A percentile compares a stretch with the other conserved stretches of the same genome.
Evolutionary conservation across 768 basidiomycete species (phyloP).

Genomic region (Tulasnella sp.): DNA sequence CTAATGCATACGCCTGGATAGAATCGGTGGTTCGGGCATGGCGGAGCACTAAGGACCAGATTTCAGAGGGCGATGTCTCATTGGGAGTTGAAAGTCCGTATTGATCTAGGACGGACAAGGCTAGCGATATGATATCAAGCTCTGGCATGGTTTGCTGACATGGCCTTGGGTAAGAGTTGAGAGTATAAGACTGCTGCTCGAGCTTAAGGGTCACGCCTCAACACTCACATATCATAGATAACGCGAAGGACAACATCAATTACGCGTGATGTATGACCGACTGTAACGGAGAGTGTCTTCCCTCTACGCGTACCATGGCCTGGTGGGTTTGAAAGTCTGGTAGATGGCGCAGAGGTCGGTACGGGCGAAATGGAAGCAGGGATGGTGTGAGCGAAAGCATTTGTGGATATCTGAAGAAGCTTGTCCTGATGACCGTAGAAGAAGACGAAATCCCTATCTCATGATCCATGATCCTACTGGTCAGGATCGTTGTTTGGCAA

Average conservation of each 20-base stretch:
- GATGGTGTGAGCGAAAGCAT: not conserved
- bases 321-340: conserved; percentile 24
- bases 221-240: conserved; percentile 11
- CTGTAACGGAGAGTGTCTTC: conserved; percentile 28
- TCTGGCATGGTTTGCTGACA: conserved; percentile 22
- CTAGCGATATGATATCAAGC: conserved; percentile 44
- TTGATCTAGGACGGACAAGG: conserved; percentile 45
- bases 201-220: no score
- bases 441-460: no score
- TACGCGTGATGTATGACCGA: conserved; percentile 41
- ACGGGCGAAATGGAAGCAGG: not conserved
- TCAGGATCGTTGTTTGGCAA: no score
- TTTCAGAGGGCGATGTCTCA: not conserved
- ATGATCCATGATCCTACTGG: no score
- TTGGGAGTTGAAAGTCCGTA: conserved; percentile 47
- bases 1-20: conserved; percentile 60
- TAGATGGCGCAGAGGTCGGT: not conserved
- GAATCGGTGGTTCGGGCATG: conserved; percentile 60
- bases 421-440: no score
- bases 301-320: not conserved
- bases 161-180: not conserved
- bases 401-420: no score
- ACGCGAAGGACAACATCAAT: conserved; percentile 18
- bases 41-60: conserved; percentile 40
- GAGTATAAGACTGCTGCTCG: no score